These are phyloP conservation scores for Pyrenophora seminiperda DNA, from an alignment of 2,329 filamentous ascomycete species.

Conservation along the genomic window DNA sequence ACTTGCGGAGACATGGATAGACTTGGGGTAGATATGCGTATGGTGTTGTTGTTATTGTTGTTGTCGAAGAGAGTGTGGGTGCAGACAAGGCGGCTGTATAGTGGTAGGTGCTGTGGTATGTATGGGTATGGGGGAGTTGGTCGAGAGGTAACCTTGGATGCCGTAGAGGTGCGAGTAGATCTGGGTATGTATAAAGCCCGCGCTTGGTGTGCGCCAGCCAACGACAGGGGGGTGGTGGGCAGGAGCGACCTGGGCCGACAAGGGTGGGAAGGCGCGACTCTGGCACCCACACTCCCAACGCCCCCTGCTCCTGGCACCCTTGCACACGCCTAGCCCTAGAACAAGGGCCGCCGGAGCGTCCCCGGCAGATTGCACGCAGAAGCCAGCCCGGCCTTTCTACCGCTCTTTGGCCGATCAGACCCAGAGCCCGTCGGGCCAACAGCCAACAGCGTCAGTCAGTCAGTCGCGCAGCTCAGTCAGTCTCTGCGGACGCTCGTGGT, in stretches of 20 bases:
- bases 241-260: constrained; percentile 26
- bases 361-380: constrained; percentile 30
- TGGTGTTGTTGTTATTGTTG: background rate
- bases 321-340: constrained; percentile 17
- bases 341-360: constrained; percentile 24
- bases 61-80: background rate
- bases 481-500: constrained; percentile 14
- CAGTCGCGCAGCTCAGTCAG: constrained; percentile 1
- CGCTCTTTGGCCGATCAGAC: constrained; percentile 10
- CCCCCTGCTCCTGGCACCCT: constrained; percentile 17
- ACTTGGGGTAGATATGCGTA: constrained; percentile 2
- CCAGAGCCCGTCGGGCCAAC: background rate
- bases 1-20: constrained; percentile 26
- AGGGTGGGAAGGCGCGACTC: constrained; percentile 19
- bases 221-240: constrained; percentile 18
- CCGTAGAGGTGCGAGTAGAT: constrained; percentile 24
- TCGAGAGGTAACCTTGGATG: constrained; percentile 7
- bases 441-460: background rate
- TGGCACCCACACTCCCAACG: constrained; percentile 21
- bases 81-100: too few relatives aligned
- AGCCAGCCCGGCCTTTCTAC: constrained; percentile 21
- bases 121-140: constrained; percentile 10
- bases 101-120: constrained; percentile 4
- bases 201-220: constrained; percentile 17
- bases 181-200: constrained; percentile 28